A percentile compares a stretch with the other conserved stretches of the same genome.
Conservation (phyloP, 202 grass and related monocot genomes). For the Saccharum hybrid region DNA sequence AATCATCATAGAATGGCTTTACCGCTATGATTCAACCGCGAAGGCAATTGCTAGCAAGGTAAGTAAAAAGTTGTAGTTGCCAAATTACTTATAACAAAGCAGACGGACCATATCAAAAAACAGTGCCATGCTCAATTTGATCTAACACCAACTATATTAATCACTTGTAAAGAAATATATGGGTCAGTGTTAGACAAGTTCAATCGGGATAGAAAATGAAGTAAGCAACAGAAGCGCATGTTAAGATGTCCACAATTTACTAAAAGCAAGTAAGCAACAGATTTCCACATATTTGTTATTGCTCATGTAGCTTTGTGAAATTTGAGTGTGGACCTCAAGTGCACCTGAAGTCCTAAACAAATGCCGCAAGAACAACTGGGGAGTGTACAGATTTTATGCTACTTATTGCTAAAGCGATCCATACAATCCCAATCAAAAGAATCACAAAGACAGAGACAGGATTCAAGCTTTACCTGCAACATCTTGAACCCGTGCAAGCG, state of each 20-base stretch:
- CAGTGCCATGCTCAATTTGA: neutral
- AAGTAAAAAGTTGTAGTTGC: constrained; percentile 7
- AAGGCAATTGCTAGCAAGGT: constrained; percentile 19
- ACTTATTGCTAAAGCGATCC: constrained; percentile 21
- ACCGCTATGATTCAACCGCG: neutral
- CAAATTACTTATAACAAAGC: neutral
- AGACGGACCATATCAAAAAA: constrained; percentile 19
- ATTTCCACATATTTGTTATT: constrained; percentile 4
- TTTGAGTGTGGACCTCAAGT: neutral
- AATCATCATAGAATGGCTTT: constrained; percentile 32
- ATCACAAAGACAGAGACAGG: constrained; percentile 29
- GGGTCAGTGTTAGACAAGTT: constrained; percentile 11
- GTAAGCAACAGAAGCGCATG: constrained; percentile 31
- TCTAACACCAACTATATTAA: constrained; percentile 25
- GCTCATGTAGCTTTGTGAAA: constrained; percentile 10
- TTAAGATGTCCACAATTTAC: neutral
- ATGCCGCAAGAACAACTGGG: neutral
- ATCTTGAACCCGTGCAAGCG: constrained; percentile 95
- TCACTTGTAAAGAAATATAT: constrained; percentile 8
- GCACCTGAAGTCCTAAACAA: neutral
- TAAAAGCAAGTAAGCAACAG: constrained; percentile 8
- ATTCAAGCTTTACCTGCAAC: constrained; percentile 72
- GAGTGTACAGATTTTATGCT: neutral
- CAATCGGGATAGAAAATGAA: neutral
- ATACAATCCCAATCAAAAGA: neutral